Evolutionary conservation across 2,329 filamentous ascomycete genomes (phyloP).

Genomic region (Trichophaea hybrida): DNA sequence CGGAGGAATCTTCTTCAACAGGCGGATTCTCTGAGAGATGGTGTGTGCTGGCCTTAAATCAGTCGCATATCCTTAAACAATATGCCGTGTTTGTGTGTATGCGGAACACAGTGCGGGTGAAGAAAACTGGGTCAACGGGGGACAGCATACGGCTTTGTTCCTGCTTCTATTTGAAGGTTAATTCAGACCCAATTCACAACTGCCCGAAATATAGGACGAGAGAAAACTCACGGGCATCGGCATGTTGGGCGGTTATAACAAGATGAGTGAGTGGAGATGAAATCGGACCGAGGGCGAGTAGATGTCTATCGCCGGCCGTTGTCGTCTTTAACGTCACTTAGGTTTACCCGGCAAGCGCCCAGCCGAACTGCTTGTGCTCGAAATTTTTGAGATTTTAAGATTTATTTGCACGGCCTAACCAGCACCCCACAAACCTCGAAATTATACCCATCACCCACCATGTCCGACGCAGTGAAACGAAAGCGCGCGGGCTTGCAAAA

Average conservation of each 20-base stretch:
- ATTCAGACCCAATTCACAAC: background rate
- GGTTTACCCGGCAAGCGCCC: background rate
- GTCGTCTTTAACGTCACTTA: background rate
- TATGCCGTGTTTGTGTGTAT: background rate
- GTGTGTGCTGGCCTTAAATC: slow-evolving; percentile 57
- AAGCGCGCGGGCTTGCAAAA: slow-evolving; percentile 27
- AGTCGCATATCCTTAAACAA: background rate
- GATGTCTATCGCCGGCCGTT: no score
- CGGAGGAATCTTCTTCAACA: slow-evolving; percentile 75
- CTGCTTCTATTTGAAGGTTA: slow-evolving; percentile 21
- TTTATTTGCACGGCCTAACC: no score
- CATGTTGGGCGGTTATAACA: slow-evolving; percentile 7
- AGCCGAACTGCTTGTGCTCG: no score
- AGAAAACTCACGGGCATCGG: slow-evolving; percentile 17
- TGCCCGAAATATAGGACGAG: background rate
- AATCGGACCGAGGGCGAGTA: background rate
- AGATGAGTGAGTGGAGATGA: background rate
- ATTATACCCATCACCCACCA: background rate
- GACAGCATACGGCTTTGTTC: slow-evolving; percentile 25
- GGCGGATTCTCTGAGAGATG: slow-evolving; percentile 85
- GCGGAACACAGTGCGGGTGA: slow-evolving; percentile 1
- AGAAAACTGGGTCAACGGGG: background rate
- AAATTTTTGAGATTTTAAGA: no score
- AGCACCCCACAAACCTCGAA: no score
- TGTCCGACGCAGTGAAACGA: slow-evolving; percentile 24